Evolutionary conservation across 768 basidiomycete species (phyloP), one percentile per base, ranked within the genome.

Genomic region (Rhizopogon salebrosus): DNA sequence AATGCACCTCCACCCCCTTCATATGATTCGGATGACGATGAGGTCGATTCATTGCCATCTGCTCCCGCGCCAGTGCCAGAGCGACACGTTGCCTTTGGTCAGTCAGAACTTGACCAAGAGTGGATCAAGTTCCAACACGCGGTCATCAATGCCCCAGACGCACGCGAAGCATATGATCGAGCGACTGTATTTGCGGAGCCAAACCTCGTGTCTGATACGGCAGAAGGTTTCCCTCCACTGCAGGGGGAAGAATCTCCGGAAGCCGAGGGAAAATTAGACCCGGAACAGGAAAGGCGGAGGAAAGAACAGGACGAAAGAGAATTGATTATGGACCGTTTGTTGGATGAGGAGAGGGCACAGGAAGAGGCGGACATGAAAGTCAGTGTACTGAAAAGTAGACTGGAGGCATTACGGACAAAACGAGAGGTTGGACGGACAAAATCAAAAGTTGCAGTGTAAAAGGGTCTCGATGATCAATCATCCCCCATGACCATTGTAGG

Each of bases 351-450:
- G 65, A 78, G 83, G 51, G 85, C 84, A 29, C 91, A 93, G 72
- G 91, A 93, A 64, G 90, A 92, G 64, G 91, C 89, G 5, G 91
- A 93, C 64, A 82, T 83, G 72, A 82, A 81, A 49, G 89, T 91
- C 9, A 64, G 65, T 8, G 59, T 76, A 39, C 76, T 92, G 70
- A 91, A 85, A 69, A 80, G 70, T 41, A 77, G 77, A 59, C 61
- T 92, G 31, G 87, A 85, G 51, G 75, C 80, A 9, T 65, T 92
- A 51, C 74, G 74, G 63, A 67, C 68, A 61, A 75, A 67, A 58
- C 70, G 80, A 41, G 72, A 74, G 48, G 72, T 67, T 6, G 68
- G 66, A 49, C 60, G 60, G 22, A 40, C 55, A 31, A 63, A 57
- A 40, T 41, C 50, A 51, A 61, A 60, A 51, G 51, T 58, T 13